Evolutionary conservation across 2,329 filamentous ascomycete species (phyloP), one percentile per base, ranked within the genome.

Genomic region (Beauveria caledonica): DNA sequence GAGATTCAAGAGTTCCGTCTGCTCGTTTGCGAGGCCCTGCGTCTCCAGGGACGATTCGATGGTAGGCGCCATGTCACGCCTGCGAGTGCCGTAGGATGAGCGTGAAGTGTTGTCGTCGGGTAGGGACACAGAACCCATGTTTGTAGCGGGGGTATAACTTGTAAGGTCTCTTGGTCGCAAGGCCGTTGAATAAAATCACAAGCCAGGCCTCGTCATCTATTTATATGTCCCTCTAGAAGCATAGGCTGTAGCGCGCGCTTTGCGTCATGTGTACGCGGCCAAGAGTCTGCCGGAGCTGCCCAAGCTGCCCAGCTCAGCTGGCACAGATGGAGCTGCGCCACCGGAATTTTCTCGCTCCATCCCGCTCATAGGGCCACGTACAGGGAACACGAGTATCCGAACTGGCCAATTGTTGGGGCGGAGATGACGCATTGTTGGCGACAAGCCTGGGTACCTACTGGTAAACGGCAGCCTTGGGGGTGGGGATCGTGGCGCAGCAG

Each of bases 1-100:
- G 52, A 82, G 78, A 63, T 86, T 80, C 45, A 86, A 74, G 44
- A 86, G 75, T 17, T 77, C 77, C 9, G 79, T 75, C 70, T 85
- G 82, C 66, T 85, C 82, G 61, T 77, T 72, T 48, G 77, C 79
- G 51, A 81, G 76, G 62, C 78, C 78, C 64, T 77, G 74, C 57
- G 78, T 78, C 60, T 77, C 77, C 59, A 81, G 68, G 52, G 79
- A 78, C 25, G 77, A 74, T 62, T 80, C 77, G 64, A 81, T 74
- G 25, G 77, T 74, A 53, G 69, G 71, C 62, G 73, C 67, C 74
- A 75, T 76, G 19, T 67, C 66, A 64, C 62, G 66, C 59, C 67
- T 67, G 65, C 60, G 53, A 55, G 58, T 64, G 61, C 52, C 60
- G 64, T 53, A 7, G 19, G 21, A 19, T 40, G 58, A 53, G 53